Evolutionary conservation across 2,329 filamentous ascomycete genomes (phyloP), one percentile per base, ranked within the genome.

Genomic region (Calonectria pseudoturangicola): DNA sequence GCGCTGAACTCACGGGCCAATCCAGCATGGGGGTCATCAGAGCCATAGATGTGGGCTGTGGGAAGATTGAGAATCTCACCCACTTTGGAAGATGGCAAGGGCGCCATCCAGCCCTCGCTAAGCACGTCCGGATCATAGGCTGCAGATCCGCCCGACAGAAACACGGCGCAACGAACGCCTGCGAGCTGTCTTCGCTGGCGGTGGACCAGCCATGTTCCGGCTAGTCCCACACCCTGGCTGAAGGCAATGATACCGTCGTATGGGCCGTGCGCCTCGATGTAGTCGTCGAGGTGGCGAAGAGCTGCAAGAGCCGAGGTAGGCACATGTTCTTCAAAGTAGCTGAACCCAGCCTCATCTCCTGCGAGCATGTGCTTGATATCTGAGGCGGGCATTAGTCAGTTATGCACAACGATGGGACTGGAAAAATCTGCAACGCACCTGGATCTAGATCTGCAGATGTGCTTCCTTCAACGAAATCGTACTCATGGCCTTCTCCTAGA

Each of bases 391-490:
- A 41, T 60, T 28, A 60, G 54, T 39, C 16, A 0, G 25, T 15
- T 2, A 18, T 10, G 13, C 6, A 16, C n/a, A 18, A 27, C 8
- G 3, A 27, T 15, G 2, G 30, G n/a, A 18, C 4, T 13, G 28
- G 21, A 15, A 7, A 58, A 58, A 16, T 9, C 25, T 36, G 25
- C 21, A 41, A 27, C 54, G n/a, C 28, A 60, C 54, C 54, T 18
- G 54, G 54, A 12, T 60, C 54, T 8, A 60, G 54, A 60, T 60
- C 54, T 27, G 54, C 54, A 28, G 54, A 60, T 21, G 30, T 60
- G 54, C 33, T 60, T 60, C 58, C 58, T 33, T 63, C 58, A 25
- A 63, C 58, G 9, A 63, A 63, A 28, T 63, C 58, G n/a, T 63
- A 63, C 12, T 43, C 41, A 10, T 63, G 58, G 27, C 13, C 25